Evolutionary conservation across 2,329 filamentous ascomycete genomes (phyloP).

Genomic region (Claviceps maximensis): DNA sequence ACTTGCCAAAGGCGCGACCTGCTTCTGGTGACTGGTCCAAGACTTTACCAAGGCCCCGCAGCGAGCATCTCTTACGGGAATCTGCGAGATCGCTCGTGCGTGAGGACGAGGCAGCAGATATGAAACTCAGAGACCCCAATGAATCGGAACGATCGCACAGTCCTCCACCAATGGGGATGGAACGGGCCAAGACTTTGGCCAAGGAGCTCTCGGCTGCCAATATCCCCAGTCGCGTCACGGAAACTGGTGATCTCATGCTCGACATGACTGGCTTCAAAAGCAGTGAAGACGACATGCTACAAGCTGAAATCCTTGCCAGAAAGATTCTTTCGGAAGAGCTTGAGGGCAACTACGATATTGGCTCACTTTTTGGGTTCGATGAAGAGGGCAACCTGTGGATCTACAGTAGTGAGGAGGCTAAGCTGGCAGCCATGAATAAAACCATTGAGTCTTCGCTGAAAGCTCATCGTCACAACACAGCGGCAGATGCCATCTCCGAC

Average conservation of each 20-base stretch:
- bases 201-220: conserved; percentile 81
- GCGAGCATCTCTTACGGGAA: conserved; percentile 40
- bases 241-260: conserved; percentile 87
- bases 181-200: conserved; percentile 72
- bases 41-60: conserved; percentile 31
- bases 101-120: conserved; percentile 23
- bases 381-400: conserved; percentile 98
- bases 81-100: conserved; percentile 26
- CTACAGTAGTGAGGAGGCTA: conserved; percentile 94
- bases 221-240: conserved; percentile 85
- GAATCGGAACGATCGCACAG: conserved; percentile 54
- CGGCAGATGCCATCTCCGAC: conserved; percentile 76
- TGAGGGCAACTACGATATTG: conserved; percentile 92
- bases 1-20: conserved; percentile 31
- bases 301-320: conserved; percentile 83
- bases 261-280: conserved; percentile 97
- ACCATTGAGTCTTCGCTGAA: conserved; percentile 39
- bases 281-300: conserved; percentile 80
- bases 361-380: conserved; percentile 86
- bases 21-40: conserved; percentile 39
- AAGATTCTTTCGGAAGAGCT: conserved; percentile 88
- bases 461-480: conserved; percentile 34
- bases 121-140: conserved; percentile 20
- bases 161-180: conserved; percentile 62
- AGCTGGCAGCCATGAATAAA: conserved; percentile 67